Percentiles rank a stretch among this genome's conserved stretches.
Evolutionary conservation across 306 rosid species (phyloP).

Genomic region (Quercus bicolor): DNA sequence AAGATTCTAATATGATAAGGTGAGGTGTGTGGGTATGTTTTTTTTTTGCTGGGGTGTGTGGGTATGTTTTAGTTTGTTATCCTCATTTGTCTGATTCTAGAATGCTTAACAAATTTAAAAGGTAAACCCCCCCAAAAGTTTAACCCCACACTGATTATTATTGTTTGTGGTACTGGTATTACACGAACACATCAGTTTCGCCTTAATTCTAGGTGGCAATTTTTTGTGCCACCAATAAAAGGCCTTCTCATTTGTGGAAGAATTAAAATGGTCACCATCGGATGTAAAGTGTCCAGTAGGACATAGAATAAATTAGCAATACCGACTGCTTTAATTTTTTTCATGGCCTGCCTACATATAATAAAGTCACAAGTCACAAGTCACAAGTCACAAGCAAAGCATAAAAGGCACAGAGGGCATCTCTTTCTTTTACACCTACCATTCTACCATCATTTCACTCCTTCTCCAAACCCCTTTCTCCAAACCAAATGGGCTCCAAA

Average conservation of each 20-base stretch:
- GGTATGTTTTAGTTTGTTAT: too few species aligned
- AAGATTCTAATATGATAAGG: too few species aligned
- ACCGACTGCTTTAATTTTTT: neutral
- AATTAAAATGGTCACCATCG: neutral
- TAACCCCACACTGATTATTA: too few species aligned
- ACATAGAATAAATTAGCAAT: neutral
- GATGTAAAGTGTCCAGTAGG: neutral
- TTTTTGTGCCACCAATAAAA: neutral
- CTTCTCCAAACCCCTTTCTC: neutral
- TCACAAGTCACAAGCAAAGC: neutral
- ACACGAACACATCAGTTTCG: neutral
- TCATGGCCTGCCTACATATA: neutral
- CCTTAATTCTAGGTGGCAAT: neutral
- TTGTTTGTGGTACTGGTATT: too few species aligned
- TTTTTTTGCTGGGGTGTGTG: too few species aligned
- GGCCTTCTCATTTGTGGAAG: neutral
- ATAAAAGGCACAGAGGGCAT: neutral
- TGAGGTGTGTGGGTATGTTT: too few species aligned
- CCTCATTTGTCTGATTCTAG: too few species aligned
- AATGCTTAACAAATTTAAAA: too few species aligned
- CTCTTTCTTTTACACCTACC: neutral
- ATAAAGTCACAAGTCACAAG: neutral
- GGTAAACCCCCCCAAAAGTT: too few species aligned
- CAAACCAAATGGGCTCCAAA: constrained; percentile 22
- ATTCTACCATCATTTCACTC: neutral